Conservation (phyloP, 176 grass and related monocot species). For the Ananas comosus region DNA sequence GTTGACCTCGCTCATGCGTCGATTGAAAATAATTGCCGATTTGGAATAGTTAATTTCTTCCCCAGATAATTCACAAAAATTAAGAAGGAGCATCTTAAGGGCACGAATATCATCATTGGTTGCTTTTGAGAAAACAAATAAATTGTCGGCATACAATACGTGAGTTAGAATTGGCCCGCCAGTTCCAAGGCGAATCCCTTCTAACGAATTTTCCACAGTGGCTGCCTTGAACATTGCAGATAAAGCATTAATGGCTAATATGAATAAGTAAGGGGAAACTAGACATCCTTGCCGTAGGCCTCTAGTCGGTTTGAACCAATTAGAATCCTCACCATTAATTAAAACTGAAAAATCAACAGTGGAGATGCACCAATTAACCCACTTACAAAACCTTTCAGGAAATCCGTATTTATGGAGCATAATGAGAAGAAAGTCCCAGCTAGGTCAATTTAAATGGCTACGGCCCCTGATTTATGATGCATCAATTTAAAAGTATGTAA, state of each 20-base stretch:
- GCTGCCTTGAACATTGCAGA: no score
- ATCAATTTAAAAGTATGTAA: neutral
- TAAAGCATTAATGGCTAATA: neutral
- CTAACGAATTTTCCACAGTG: no score
- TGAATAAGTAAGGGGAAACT: neutral
- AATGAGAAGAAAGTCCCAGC: neutral
- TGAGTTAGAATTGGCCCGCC: no score
- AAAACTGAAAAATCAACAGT: neutral
- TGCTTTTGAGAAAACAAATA: no score
- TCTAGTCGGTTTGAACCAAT: neutral
- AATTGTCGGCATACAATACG: no score
- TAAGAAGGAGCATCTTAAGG: no score
- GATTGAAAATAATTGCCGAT: no score
- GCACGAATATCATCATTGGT: no score
- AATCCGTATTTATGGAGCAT: neutral
- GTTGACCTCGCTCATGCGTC: no score
- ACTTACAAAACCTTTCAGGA: neutral
- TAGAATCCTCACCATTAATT: neutral
- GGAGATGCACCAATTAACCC: neutral
- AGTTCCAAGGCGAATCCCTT: no score
- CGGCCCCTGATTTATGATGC: neutral
- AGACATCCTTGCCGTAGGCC: neutral
- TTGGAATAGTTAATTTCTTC: no score
- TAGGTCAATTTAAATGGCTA: neutral
- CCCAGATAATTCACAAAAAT: no score